Evolutionary conservation across 768 basidiomycete genomes (phyloP).

Genomic region (Rhizopogon sp.): DNA sequence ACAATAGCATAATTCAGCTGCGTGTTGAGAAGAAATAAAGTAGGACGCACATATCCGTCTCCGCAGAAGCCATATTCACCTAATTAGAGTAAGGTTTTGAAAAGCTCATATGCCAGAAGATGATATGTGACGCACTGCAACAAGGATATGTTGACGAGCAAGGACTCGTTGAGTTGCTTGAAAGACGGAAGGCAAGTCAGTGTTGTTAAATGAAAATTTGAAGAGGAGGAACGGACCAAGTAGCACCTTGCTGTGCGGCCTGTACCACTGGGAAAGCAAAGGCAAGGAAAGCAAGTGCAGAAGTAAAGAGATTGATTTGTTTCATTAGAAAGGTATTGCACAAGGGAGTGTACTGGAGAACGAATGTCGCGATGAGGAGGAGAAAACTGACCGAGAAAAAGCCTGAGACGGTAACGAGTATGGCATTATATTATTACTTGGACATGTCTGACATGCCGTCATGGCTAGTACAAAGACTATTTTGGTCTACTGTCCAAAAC

Average conservation of each 20-base stretch:
- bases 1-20: slow-evolving; percentile 4
- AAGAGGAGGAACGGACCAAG: slow-evolving; percentile 16
- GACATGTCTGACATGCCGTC: too few relatives aligned
- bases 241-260: slow-evolving; percentile 17
- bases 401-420: too few relatives aligned
- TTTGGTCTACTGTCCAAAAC: too few relatives aligned
- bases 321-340: slow-evolving; percentile 4
- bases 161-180: slow-evolving; percentile 32
- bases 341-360: slow-evolving; percentile 11
- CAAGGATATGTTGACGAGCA: slow-evolving; percentile 37
- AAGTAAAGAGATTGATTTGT: slow-evolving; percentile 11
- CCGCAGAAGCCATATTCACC: slow-evolving; percentile 57
- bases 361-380: neutral
- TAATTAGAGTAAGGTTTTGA: slow-evolving; percentile 10
- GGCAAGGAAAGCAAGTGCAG: slow-evolving; percentile 10
- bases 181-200: neutral
- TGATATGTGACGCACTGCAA: slow-evolving; percentile 33
- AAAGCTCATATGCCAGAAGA: neutral
- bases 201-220: neutral
- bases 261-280: slow-evolving; percentile 14
- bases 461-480: too few relatives aligned
- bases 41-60: slow-evolving; percentile 28
- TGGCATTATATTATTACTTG: too few relatives aligned
- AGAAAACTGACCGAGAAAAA: too few relatives aligned
- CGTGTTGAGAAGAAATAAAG: neutral